Percentiles rank a stretch among this genome's conserved stretches.
Conservation (phyloP, 495 filamentous ascomycete genomes). For the Wilcoxina mikolae region DNA sequence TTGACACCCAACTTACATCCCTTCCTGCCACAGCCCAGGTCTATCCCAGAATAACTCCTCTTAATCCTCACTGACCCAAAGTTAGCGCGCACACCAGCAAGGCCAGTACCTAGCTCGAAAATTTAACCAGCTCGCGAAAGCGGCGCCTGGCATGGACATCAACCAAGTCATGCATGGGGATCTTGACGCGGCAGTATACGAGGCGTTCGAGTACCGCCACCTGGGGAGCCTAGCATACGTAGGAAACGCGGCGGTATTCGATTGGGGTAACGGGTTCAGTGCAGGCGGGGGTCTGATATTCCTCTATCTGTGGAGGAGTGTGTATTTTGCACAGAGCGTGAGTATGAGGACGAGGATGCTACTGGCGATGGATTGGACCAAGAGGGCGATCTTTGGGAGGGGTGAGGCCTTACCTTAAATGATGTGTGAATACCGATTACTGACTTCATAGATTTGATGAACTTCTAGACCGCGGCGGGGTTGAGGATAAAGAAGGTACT, state of each 20-base stretch:
- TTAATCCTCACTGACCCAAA: no score
- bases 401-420: no score
- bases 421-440: no score
- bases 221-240: slow-evolving; percentile 89
- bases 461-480: no score
- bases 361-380: slow-evolving; percentile 97
- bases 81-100: slow-evolving; percentile 90
- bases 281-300: slow-evolving; percentile 79
- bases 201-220: slow-evolving; percentile 89
- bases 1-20: slow-evolving; percentile 77
- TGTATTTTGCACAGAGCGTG: slow-evolving; percentile 97
- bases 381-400: slow-evolving; percentile 88
- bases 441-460: no score
- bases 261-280: slow-evolving; percentile 41
- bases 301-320: slow-evolving; percentile 84
- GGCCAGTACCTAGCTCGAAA: slow-evolving; percentile 87
- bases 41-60: no score
- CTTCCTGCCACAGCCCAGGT: slow-evolving; percentile 88
- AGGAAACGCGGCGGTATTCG: slow-evolving; percentile 90
- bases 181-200: slow-evolving; percentile 82
- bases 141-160: slow-evolving; percentile 54
- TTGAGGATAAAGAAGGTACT: no score
- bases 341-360: slow-evolving; percentile 77
- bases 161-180: slow-evolving; percentile 83
- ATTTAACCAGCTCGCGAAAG: slow-evolving; percentile 78